Base-by-base conservation (phyloP, 352 stramenopile species). In the Pythium periplocum region DNA sequence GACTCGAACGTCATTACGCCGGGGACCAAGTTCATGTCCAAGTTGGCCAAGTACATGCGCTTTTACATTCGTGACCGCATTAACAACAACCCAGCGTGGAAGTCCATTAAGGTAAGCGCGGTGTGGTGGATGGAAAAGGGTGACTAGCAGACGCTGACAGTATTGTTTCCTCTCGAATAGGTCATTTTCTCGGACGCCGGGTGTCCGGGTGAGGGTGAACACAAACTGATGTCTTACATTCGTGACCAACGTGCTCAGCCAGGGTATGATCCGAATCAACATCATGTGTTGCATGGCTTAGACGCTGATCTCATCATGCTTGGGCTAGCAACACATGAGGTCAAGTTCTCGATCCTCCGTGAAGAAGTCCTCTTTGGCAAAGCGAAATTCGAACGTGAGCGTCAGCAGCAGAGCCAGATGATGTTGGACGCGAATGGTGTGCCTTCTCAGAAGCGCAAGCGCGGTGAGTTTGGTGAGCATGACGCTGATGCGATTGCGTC, bases 261-360 rank as follows among this genome's bases (percentile, higher is more conserved):
- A 30, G 95, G 90, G 1, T 99, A 99, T 70, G 86, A 99, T 77
- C 96, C 96, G 26, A 99, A 99, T 69, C 77, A 96, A 53, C 89
- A 96, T 51, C 97, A 99, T 68, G 89, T 99, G 17, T 70, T 99
- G 17, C 96, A 99, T 64, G 97, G 97, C 47, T 73, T 99, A 40
- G 97, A 99, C 75, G 97, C 97, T 35, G 97, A 99, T 86, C 80
- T 99, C 4, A 99, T 99, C 77, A 99, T 99, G 97, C 78, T 99
- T 48, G 96, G 87, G 2, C 76, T 99, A 17, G 97, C 96, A 6
- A 99, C 96, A 2, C 97, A 99, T 62, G 97, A 99, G 75, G 82
- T 92, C 10, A 91, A 99, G 57, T 99, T 99, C 80, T 98, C 96
- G 26, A 98, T 99, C 55, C 71, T 99, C 39, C 75, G 97, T 39